Evolutionary conservation across 495 filamentous ascomycete genomes (phyloP).

Genomic region (Tuber magnatum): DNA sequence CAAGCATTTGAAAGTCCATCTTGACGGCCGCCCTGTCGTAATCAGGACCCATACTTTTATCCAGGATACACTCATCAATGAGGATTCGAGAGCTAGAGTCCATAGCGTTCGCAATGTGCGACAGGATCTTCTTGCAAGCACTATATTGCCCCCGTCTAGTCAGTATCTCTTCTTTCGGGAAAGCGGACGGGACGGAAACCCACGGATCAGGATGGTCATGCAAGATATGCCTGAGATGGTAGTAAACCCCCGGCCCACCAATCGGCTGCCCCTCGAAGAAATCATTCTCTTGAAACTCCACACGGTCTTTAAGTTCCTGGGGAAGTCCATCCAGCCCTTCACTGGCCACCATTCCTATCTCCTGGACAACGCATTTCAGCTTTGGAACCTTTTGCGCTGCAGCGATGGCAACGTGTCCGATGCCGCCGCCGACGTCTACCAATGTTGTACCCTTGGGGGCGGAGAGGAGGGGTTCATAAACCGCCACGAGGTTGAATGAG

Average conservation of each 20-base stretch:
- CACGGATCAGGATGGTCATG: constrained; percentile 24
- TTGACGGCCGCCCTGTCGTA: neutral
- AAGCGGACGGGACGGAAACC: neutral
- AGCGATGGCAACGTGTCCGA: constrained; percentile 35
- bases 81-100: constrained; percentile 8
- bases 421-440: constrained; percentile 43
- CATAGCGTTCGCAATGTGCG: constrained; percentile 9
- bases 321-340: constrained; percentile 6
- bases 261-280: constrained; percentile 30
- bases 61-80: constrained; percentile 3
- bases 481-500: neutral
- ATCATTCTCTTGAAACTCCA: constrained; percentile 17
- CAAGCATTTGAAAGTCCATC: constrained; percentile 9
- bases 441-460: constrained; percentile 22
- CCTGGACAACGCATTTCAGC: constrained; percentile 42
- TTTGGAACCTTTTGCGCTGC: constrained; percentile 23
- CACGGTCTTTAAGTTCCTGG: constrained; percentile 7
- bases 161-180: neutral
- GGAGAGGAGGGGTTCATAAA: constrained; percentile 6
- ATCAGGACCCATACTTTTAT: constrained; percentile 11
- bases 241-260: constrained; percentile 25
- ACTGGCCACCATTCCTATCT: constrained; percentile 28
- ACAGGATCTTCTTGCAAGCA: constrained; percentile 3
- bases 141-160: neutral
- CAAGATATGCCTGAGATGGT: constrained; percentile 23